Conservation (phyloP, 2,329 filamentous ascomycete species). For the Plenodomus lindquistii region DNA sequence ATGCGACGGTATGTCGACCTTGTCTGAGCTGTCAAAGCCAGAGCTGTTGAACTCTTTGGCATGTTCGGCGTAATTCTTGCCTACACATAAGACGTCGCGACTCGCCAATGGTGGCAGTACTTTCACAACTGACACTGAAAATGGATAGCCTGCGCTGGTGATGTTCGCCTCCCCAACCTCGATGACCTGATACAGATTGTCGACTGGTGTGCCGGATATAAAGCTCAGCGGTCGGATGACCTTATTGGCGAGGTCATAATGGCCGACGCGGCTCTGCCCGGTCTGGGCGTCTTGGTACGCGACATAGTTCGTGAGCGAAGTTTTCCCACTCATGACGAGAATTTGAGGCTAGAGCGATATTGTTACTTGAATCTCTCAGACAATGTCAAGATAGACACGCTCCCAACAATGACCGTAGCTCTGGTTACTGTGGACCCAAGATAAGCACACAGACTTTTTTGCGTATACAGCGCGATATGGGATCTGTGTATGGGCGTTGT, state of each 20-base stretch:
- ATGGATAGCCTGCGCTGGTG: conserved; percentile 34
- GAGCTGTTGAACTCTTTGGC: conserved; percentile 61
- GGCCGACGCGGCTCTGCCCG: conserved; percentile 44
- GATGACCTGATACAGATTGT: conserved; percentile 58
- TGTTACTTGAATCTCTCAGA: background rate
- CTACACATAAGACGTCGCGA: conserved; percentile 58
- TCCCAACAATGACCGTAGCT: background rate
- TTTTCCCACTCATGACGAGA: background rate
- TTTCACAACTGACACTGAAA: conserved; percentile 45
- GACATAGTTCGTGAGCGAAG: conserved; percentile 42
- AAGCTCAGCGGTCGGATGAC: conserved; percentile 52
- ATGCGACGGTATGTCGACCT: conserved; percentile 56
- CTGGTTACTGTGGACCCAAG: background rate
- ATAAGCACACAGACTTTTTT: background rate
- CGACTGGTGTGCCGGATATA: conserved; percentile 52
- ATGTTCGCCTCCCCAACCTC: conserved; percentile 50
- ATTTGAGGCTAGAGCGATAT: too few relatives aligned
- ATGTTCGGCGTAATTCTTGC: conserved; percentile 62
- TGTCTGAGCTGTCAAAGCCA: conserved; percentile 61
- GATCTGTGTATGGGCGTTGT: background rate
- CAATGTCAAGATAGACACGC: background rate
- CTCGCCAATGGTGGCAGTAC: conserved; percentile 54
- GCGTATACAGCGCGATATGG: background rate
- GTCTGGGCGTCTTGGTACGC: conserved; percentile 34
- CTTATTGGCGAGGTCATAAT: conserved; percentile 44